Evolutionary conservation across 2,329 filamentous ascomycete genomes (phyloP).

Genomic region (Curvularia spicifera): DNA sequence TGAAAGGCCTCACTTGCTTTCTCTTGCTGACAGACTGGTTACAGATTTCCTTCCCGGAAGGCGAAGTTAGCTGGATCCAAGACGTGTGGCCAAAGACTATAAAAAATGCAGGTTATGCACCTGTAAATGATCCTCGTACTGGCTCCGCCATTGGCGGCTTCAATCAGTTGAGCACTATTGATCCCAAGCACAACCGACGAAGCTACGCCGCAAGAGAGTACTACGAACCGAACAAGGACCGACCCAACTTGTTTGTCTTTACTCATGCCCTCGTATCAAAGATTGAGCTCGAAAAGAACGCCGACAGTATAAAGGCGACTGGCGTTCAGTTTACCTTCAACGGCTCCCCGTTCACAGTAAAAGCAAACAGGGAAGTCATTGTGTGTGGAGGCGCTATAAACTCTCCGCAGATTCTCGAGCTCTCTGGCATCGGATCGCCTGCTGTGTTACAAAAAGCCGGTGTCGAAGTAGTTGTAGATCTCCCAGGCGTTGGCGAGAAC

Average conservation of each 20-base stretch:
- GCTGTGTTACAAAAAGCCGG: slow-evolving; percentile 36
- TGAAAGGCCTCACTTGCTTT: background rate
- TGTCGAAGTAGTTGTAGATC: slow-evolving; percentile 38
- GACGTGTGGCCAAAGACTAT: slow-evolving; percentile 39
- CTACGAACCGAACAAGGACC: slow-evolving; percentile 43
- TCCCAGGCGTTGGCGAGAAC: slow-evolving; percentile 44
- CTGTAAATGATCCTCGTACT: slow-evolving; percentile 33
- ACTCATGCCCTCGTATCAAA: slow-evolving; percentile 56
- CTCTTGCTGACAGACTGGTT: slow-evolving; percentile 4
- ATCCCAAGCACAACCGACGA: slow-evolving; percentile 32
- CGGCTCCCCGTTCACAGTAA: slow-evolving; percentile 40
- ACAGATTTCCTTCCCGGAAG: slow-evolving; percentile 32
- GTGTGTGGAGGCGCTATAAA: slow-evolving; percentile 37
- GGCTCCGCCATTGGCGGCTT: slow-evolving; percentile 42
- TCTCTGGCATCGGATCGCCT: slow-evolving; percentile 40
- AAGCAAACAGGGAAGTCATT: slow-evolving; percentile 42
- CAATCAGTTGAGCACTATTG: slow-evolving; percentile 39
- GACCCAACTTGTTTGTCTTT: slow-evolving; percentile 57
- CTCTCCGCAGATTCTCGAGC: slow-evolving; percentile 42
- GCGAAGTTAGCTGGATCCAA: slow-evolving; percentile 31
- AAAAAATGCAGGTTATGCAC: slow-evolving; percentile 33
- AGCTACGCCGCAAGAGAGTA: slow-evolving; percentile 50
- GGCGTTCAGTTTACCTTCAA: slow-evolving; percentile 48
- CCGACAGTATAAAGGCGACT: slow-evolving; percentile 50
- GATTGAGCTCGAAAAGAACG: slow-evolving; percentile 54